Evolutionary conservation across 257 asterid genomes (phyloP).

Genomic region (Asclepias syriaca): DNA sequence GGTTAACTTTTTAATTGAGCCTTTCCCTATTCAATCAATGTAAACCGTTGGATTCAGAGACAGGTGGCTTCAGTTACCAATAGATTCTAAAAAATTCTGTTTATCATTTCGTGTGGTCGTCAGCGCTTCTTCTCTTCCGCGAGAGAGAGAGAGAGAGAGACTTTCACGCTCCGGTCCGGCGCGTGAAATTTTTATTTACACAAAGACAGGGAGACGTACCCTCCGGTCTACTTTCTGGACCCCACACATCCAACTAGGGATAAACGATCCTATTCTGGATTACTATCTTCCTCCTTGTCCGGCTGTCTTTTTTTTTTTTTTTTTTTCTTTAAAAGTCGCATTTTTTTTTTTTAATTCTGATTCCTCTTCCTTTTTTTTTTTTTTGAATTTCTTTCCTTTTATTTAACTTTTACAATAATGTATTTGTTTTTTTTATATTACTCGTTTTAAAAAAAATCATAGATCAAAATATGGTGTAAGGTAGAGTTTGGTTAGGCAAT

Average conservation of each 20-base stretch:
- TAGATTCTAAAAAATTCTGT: neutral
- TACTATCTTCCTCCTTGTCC: neutral
- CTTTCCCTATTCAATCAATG: neutral
- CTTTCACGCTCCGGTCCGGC: neutral
- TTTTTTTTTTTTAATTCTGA: no score
- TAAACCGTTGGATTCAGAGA: neutral
- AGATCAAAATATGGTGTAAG: neutral
- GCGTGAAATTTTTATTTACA: neutral
- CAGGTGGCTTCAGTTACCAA: slow-evolving; percentile 15
- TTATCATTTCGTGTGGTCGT: slow-evolving; percentile 2
- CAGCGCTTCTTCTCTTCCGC: neutral
- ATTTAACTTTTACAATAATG: no score
- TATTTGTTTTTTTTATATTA: no score
- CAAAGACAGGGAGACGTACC: neutral
- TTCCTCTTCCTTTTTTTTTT: no score
- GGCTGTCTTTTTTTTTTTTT: neutral
- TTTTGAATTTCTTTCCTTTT: no score
- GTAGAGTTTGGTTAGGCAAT: neutral
- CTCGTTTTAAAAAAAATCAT: no score
- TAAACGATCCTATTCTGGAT: neutral
- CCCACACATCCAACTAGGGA: neutral
- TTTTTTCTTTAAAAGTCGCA: no score
- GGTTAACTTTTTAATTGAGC: neutral
- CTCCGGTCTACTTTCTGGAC: neutral
- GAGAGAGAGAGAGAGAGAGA: neutral